A percentile compares a stretch with the other conserved stretches of the same genome.
Conservation (phyloP, 1,284 basidiomycete species). For the Ustilago xerochloae region DNA sequence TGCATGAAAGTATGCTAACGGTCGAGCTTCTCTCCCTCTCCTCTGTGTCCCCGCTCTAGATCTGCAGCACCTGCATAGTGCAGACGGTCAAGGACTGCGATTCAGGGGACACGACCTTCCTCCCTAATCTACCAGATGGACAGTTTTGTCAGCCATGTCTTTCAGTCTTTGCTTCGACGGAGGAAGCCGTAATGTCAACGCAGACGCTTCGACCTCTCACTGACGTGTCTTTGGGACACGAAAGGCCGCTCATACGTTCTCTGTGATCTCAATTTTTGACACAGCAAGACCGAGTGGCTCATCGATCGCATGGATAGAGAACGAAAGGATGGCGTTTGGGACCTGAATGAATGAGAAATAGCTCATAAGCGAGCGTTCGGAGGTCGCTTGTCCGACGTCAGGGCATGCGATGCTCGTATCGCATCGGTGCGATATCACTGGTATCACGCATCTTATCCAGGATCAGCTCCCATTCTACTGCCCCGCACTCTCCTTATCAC, state of each 20-base stretch:
- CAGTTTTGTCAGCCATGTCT: neutral
- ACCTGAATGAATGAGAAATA: neutral
- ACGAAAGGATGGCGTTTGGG: neutral
- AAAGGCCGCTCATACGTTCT: neutral
- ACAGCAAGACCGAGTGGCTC: neutral
- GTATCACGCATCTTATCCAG: neutral
- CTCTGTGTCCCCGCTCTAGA: neutral
- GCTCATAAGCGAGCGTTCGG: slow-evolving; percentile 6
- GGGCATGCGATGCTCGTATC: no score
- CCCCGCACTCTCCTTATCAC: neutral
- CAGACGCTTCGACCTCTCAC: no score
- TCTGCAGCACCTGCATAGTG: neutral
- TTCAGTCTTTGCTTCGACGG: neutral
- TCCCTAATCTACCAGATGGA: no score
- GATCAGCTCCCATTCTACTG: neutral
- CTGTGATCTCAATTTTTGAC: neutral
- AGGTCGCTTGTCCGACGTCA: slow-evolving; percentile 2
- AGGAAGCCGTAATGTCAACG: neutral
- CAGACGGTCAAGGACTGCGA: neutral
- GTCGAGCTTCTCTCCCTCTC: neutral
- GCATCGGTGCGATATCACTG: no score
- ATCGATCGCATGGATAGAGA: neutral
- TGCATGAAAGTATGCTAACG: neutral
- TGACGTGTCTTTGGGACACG: no score
- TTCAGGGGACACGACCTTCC: neutral